phyloP scores from a whole-genome alignment of 2,329 filamentous ascomycete genomes.

The Aspergillus calidoustus region DNA sequence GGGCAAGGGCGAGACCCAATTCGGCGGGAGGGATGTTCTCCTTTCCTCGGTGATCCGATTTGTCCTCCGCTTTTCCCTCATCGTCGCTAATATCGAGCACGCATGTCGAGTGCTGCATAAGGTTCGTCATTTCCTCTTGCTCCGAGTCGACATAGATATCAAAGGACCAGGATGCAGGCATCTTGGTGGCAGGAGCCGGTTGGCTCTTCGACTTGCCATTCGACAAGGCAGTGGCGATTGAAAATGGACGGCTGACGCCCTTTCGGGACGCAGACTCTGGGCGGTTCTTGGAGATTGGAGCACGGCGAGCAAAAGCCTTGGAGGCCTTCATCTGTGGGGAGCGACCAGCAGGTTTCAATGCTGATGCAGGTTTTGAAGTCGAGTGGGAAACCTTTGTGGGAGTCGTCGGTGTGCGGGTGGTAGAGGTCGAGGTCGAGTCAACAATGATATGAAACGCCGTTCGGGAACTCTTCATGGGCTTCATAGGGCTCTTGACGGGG shows the following conservation, averaged over 20 bases:
- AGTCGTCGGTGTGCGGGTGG: slow-evolving; percentile 29
- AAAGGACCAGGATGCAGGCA: slow-evolving; percentile 72
- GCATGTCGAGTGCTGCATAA: slow-evolving; percentile 88
- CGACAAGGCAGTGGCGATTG: slow-evolving; percentile 74
- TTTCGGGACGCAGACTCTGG: slow-evolving; percentile 65
- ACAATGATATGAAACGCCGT: slow-evolving; percentile 36
- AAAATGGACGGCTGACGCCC: slow-evolving; percentile 68
- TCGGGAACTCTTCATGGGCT: slow-evolving; percentile 57
- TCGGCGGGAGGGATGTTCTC: slow-evolving; percentile 83
- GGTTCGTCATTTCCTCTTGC: slow-evolving; percentile 87
- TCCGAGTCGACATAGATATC: slow-evolving; percentile 92
- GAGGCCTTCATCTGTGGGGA: slow-evolving; percentile 75
- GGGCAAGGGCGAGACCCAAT: slow-evolving; percentile 64
- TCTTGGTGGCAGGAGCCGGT: slow-evolving; percentile 57
- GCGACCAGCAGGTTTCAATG: slow-evolving; percentile 75
- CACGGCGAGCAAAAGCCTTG: slow-evolving; percentile 70
- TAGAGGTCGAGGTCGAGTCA: slow-evolving; percentile 19
- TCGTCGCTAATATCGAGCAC: slow-evolving; percentile 88
- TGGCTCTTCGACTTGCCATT: slow-evolving; percentile 55
- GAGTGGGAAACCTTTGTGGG: slow-evolving; percentile 37
- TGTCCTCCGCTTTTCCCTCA: slow-evolving; percentile 63
- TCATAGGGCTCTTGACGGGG: slow-evolving; percentile 40
- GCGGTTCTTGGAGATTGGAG: slow-evolving; percentile 66
- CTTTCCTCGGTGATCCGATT: slow-evolving; percentile 67
- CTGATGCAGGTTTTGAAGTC: slow-evolving; percentile 55